Evolutionary conservation across 495 filamentous ascomycete genomes (phyloP).

Genomic region (Lasiosphaeria hispida): DNA sequence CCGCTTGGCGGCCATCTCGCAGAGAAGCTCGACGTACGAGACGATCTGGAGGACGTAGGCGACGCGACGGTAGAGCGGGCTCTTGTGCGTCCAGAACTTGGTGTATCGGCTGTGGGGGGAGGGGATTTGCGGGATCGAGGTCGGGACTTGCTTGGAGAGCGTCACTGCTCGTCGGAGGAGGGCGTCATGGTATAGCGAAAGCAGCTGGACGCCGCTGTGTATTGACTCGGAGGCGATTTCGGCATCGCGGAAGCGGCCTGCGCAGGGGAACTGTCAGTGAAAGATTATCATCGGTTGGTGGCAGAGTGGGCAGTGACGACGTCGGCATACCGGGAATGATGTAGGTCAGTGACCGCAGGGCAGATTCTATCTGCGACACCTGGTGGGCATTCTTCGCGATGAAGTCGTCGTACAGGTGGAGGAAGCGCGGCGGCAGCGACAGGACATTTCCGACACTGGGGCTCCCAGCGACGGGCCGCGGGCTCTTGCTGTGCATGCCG

Average conservation of each 20-base stretch:
- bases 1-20: constrained; percentile 82
- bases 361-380: constrained; percentile 89
- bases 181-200: constrained; percentile 92
- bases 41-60: constrained; percentile 82
- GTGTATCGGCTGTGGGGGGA: constrained; percentile 87
- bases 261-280: not conserved
- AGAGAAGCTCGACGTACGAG: constrained; percentile 86
- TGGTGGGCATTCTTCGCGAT: constrained; percentile 91
- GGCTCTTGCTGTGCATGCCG: constrained; percentile 5
- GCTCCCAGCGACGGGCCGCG: not conserved
- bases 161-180: constrained; percentile 68
- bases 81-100: constrained; percentile 77
- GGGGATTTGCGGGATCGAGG: constrained; percentile 50
- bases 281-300: constrained; percentile 21
- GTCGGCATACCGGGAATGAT: constrained; percentile 77
- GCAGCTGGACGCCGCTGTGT: constrained; percentile 80
- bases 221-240: constrained; percentile 93
- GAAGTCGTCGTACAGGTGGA: constrained; percentile 82
- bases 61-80: constrained; percentile 69
- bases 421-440: constrained; percentile 67
- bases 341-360: constrained; percentile 85
- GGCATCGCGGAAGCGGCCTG: constrained; percentile 88
- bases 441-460: constrained; percentile 15
- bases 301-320: not conserved
- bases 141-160: constrained; percentile 42